Evolutionary conservation across 495 filamentous ascomycete species (phyloP).

Genomic region (Talaromyces adpressus): DNA sequence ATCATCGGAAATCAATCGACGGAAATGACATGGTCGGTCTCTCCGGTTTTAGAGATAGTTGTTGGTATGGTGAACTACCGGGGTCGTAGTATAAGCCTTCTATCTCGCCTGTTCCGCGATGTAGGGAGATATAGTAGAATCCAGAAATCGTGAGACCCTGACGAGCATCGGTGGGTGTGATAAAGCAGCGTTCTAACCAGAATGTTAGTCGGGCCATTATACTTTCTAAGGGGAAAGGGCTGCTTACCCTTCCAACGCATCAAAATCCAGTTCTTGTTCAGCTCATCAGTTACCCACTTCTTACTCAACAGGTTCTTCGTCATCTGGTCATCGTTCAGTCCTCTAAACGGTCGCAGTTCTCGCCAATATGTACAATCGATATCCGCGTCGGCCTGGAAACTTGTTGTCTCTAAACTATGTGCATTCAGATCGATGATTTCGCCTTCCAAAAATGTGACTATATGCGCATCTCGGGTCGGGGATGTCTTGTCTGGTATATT

Average conservation of each 20-base stretch:
- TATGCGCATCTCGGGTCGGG: slow-evolving; percentile 50
- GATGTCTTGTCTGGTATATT: slow-evolving; percentile 57
- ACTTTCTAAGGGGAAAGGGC: neutral
- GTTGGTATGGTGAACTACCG: slow-evolving; percentile 63
- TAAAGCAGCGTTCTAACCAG: slow-evolving; percentile 59
- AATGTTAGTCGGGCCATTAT: neutral
- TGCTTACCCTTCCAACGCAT: slow-evolving; percentile 71
- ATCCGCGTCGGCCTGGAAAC: slow-evolving; percentile 50
- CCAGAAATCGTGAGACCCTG: slow-evolving; percentile 65
- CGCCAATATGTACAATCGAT: slow-evolving; percentile 68
- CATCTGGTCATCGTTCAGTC: slow-evolving; percentile 50
- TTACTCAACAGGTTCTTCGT: slow-evolving; percentile 51
- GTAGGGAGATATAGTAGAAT: slow-evolving; percentile 67
- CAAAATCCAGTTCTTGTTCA: slow-evolving; percentile 57
- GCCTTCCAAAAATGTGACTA: slow-evolving; percentile 68
- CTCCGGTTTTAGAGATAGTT: slow-evolving; percentile 52
- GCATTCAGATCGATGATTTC: slow-evolving; percentile 70
- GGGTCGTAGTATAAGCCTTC: slow-evolving; percentile 73
- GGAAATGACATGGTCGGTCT: slow-evolving; percentile 32
- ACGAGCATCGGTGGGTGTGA: slow-evolving; percentile 50
- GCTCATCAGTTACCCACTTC: slow-evolving; percentile 44
- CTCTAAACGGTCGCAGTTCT: slow-evolving; percentile 59
- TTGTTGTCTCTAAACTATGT: slow-evolving; percentile 61
- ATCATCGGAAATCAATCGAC: slow-evolving; percentile 33
- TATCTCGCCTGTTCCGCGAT: slow-evolving; percentile 52